These are phyloP conservation scores for Hypoxylon perforatum DNA, from an alignment of 495 filamentous ascomycete genomes.

Conservation along the genomic window DNA sequence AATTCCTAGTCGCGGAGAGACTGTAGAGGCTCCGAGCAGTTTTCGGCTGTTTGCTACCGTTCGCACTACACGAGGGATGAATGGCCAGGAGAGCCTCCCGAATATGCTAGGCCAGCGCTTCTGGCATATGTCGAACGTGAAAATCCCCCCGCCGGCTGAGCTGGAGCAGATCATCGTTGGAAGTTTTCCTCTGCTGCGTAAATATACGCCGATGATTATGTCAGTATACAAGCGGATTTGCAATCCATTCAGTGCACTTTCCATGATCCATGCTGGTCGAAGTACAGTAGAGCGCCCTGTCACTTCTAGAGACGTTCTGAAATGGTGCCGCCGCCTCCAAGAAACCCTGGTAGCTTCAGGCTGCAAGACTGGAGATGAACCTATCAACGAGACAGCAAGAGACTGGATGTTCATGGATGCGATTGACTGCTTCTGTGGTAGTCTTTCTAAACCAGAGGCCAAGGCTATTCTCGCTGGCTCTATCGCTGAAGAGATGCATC, in stretches of 20 bases:
- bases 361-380: conserved; percentile 76
- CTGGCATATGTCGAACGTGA: conserved; percentile 79
- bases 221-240: conserved; percentile 78
- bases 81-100: conserved; percentile 72
- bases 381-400: conserved; percentile 74
- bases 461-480: conserved; percentile 68
- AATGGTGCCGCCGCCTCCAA: conserved; percentile 84
- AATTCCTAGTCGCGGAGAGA: conserved; percentile 87
- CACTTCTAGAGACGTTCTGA: conserved; percentile 85
- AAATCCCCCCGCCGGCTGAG: conserved; percentile 74
- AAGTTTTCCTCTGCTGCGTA: conserved; percentile 74
- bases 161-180: conserved; percentile 76
- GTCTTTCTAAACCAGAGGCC: conserved; percentile 73
- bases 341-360: conserved; percentile 66
- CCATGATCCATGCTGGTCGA: conserved; percentile 65
- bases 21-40: conserved; percentile 79
- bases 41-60: conserved; percentile 94
- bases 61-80: conserved; percentile 76
- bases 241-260: conserved; percentile 59
- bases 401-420: conserved; percentile 93
- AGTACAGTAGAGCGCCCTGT: conserved; percentile 67
- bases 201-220: conserved; percentile 76
- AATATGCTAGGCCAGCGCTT: conserved; percentile 78
- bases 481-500: conserved; percentile 85
- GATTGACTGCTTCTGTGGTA: conserved; percentile 86